phyloP scores from a whole-genome alignment of 208 protist species.

The Vickermania ingenoplastis region DNA sequence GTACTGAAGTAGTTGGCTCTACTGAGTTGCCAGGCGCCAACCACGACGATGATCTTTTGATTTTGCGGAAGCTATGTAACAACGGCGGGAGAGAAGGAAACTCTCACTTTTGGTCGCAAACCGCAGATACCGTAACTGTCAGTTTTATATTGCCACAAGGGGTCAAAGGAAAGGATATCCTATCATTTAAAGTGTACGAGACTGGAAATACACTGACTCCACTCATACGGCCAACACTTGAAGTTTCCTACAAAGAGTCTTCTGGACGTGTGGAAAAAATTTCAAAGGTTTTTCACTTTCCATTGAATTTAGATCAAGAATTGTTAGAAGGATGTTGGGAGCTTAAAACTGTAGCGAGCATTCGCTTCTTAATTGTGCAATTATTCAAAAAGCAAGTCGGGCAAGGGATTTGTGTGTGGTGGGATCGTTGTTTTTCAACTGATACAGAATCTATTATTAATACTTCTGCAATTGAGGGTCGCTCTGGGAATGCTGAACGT shows the following conservation, averaged over 20 bases:
- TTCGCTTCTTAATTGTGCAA: constrained; percentile 57
- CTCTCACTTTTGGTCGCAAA: constrained; percentile 66
- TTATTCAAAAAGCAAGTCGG: constrained; percentile 59
- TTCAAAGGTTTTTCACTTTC: constrained; percentile 35
- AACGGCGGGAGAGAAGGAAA: constrained; percentile 53
- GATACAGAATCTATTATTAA: constrained; percentile 45
- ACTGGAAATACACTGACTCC: background rate
- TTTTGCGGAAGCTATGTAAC: constrained; percentile 37
- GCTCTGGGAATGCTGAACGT: constrained; percentile 12
- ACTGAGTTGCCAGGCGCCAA: background rate
- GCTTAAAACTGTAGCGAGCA: constrained; percentile 31
- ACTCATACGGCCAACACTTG: background rate
- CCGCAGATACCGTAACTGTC: constrained; percentile 44
- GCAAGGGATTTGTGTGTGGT: constrained; percentile 57
- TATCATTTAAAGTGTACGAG: constrained; percentile 22
- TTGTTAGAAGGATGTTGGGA: constrained; percentile 71
- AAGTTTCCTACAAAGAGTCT: constrained; percentile 5
- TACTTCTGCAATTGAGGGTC: constrained; percentile 29
- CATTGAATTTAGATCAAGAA: constrained; percentile 46
- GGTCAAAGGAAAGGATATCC: constrained; percentile 29
- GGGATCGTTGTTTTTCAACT: constrained; percentile 55
- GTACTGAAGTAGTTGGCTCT: background rate
- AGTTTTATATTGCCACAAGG: constrained; percentile 52
- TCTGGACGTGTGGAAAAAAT: background rate
- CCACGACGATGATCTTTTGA: constrained; percentile 49